These are phyloP conservation scores for Aspergillus oerlinghausenensis DNA, from an alignment of 2,329 filamentous ascomycete genomes.

Conservation along the genomic window DNA sequence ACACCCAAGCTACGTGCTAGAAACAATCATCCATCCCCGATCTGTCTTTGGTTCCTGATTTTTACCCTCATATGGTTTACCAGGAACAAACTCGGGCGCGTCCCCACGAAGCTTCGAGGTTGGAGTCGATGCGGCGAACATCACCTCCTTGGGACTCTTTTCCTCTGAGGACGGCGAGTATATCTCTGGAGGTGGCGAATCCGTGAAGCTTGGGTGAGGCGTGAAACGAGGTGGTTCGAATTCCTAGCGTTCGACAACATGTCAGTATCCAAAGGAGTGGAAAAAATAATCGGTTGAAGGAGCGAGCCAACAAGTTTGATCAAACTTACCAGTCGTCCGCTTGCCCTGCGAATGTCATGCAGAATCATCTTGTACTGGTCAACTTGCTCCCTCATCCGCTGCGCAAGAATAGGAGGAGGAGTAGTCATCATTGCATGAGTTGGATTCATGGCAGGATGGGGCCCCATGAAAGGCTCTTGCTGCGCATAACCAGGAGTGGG, in stretches of 20 bases:
- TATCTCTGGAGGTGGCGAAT: neutral
- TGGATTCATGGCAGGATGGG: neutral
- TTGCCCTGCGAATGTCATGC: neutral
- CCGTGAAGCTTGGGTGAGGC: neutral
- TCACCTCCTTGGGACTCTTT: neutral
- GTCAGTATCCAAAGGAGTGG: neutral
- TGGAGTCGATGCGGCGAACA: neutral
- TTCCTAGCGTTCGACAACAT: neutral
- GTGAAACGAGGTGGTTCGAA: neutral
- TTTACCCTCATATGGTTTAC: neutral
- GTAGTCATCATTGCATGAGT: neutral
- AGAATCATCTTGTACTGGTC: neutral
- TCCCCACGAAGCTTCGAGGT: slow-evolving; percentile 15
- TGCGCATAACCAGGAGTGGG: neutral
- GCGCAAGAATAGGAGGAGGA: neutral
- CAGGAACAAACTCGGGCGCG: slow-evolving; percentile 18
- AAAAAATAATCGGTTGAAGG: neutral
- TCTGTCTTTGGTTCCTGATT: neutral
- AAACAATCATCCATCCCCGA: neutral
- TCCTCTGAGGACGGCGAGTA: neutral
- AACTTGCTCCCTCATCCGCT: neutral
- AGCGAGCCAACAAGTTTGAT: neutral
- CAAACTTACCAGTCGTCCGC: neutral
- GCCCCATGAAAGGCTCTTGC: neutral
- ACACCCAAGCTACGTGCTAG: neutral